Percentiles rank a stretch among this genome's conserved stretches.
phyloP scores from a whole-genome alignment of 2,329 filamentous ascomycete genomes.

The Pseudogymnoascus sp. region DNA sequence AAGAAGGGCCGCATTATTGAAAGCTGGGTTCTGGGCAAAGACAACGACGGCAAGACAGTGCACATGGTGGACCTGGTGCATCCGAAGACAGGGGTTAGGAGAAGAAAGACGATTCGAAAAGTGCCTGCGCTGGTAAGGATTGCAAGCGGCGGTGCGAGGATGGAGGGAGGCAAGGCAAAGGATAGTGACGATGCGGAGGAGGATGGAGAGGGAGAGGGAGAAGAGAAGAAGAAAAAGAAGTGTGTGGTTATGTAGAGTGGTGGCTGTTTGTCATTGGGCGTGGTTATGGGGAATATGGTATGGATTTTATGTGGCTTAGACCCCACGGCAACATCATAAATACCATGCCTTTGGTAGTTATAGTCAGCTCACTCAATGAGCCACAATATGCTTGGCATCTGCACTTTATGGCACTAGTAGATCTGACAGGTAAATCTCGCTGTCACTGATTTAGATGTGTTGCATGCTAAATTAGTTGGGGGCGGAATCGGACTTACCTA shows the following conservation, averaged over 20 bases:
- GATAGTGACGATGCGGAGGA: not conserved
- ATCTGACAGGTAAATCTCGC: too few species aligned
- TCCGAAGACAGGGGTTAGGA: not conserved
- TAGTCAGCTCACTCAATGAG: not conserved
- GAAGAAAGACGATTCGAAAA: not conserved
- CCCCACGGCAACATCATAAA: not conserved
- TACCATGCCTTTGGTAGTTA: too few species aligned
- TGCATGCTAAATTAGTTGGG: not conserved
- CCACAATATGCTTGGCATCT: not conserved
- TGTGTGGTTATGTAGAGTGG: not conserved
- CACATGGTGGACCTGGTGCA: not conserved
- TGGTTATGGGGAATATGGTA: too few species aligned
- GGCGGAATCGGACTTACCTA: not conserved
- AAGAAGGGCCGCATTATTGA: not conserved
- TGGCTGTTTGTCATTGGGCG: not conserved
- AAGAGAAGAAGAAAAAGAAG: not conserved
- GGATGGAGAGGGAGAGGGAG: not conserved
- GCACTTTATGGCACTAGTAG: not conserved
- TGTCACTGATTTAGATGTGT: not conserved
- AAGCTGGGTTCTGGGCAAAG: not conserved
- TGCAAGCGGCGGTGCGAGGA: not conserved
- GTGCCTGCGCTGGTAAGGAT: not conserved
- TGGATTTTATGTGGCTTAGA: too few species aligned
- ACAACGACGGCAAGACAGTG: not conserved
- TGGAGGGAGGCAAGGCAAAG: not conserved